Evolutionary conservation across 148 eudicot species (phyloP).

Genomic region (Simmondsia chinensis): DNA sequence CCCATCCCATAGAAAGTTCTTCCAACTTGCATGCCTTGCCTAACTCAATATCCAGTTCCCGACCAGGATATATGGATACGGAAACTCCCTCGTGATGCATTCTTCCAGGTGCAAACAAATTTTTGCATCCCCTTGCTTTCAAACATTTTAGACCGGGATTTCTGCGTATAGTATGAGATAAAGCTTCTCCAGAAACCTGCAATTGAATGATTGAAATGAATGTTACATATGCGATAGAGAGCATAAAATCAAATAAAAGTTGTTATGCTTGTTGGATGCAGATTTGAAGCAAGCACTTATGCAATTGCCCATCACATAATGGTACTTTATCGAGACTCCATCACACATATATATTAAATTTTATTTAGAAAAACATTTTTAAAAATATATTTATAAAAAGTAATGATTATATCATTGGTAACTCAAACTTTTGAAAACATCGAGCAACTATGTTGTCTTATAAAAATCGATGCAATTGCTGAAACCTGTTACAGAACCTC

Average conservation of each 20-base stretch:
- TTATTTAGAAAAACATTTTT: too few relatives aligned
- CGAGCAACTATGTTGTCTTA: too few relatives aligned
- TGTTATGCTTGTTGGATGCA: too few relatives aligned
- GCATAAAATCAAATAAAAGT: neutral
- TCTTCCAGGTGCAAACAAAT: constrained; percentile 21
- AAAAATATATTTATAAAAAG: too few relatives aligned
- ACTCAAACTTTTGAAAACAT: too few relatives aligned
- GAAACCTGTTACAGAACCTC: too few relatives aligned
- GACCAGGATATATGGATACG: constrained; percentile 4
- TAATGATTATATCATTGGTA: too few relatives aligned
- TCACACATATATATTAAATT: too few relatives aligned
- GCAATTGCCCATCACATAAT: too few relatives aligned
- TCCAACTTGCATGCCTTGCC: constrained; percentile 55
- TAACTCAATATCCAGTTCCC: constrained; percentile 32
- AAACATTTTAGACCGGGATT: constrained; percentile 51
- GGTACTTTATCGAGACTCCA: too few relatives aligned
- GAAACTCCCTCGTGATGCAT: constrained; percentile 11
- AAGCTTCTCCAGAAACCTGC: constrained; percentile 62
- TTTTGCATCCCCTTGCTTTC: constrained; percentile 58
- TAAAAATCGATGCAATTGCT: too few relatives aligned
- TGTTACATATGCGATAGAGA: constrained; percentile 3
- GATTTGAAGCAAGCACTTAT: too few relatives aligned
- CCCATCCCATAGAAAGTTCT: constrained; percentile 77
- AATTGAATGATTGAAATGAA: constrained; percentile 16
- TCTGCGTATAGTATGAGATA: constrained; percentile 32